Percentiles rank a stretch among this genome's conserved stretches.
Conservation (phyloP, 345 rosid genomes). For the Punica granatum region DNA sequence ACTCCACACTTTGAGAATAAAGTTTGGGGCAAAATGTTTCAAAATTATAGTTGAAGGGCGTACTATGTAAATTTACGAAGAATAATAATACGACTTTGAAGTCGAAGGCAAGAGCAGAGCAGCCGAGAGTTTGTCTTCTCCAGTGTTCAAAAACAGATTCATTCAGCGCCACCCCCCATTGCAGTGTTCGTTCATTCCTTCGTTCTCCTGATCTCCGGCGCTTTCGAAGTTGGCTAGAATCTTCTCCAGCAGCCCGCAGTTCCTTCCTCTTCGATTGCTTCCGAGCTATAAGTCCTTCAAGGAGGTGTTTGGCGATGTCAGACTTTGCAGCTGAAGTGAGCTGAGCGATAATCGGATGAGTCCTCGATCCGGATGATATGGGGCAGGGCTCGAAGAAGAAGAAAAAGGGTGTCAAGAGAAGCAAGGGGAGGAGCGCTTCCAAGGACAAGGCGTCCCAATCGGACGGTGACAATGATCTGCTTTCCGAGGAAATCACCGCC, state of each 20-base stretch:
- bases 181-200: too few relatives aligned
- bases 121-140: too few relatives aligned
- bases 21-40: too few relatives aligned
- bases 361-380: slow-evolving; percentile 24
- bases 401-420: slow-evolving; percentile 56
- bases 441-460: slow-evolving; percentile 47
- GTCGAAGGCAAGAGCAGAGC: too few relatives aligned
- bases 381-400: slow-evolving; percentile 71
- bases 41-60: too few relatives aligned
- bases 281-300: neutral
- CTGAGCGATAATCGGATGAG: slow-evolving; percentile 1
- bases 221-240: too few relatives aligned
- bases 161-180: too few relatives aligned
- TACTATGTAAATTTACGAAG: too few relatives aligned
- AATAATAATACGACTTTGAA: too few relatives aligned
- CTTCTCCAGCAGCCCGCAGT: neutral
- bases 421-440: slow-evolving; percentile 53
- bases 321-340: neutral
- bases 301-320: neutral
- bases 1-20: too few relatives aligned
- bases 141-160: too few relatives aligned
- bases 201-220: too few relatives aligned
- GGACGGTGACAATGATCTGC: slow-evolving; percentile 66
- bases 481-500: slow-evolving; percentile 89
- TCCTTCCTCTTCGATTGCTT: neutral